Evolutionary conservation across 352 stramenopile genomes (phyloP).

Genomic region (Phytopythium mirpurense): DNA sequence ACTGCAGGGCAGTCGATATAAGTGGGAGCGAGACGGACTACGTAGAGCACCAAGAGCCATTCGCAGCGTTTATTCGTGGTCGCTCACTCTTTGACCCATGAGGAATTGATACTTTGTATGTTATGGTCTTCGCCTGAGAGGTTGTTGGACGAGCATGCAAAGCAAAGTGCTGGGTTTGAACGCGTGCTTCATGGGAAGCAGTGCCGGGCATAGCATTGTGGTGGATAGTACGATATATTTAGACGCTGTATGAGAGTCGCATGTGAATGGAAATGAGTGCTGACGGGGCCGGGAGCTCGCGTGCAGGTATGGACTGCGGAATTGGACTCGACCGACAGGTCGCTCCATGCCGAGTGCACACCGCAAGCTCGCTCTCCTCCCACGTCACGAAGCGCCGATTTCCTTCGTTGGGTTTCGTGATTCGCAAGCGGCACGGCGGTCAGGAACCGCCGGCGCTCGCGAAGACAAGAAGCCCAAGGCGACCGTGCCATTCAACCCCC

Average conservation of each 20-base stretch:
- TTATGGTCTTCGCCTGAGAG: too few species aligned
- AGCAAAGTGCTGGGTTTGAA: too few species aligned
- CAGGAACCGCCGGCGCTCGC: neutral
- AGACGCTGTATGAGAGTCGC: neutral
- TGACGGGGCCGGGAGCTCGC: neutral
- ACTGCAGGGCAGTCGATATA: too few species aligned
- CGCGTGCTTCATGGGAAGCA: too few species aligned
- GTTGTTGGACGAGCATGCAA: too few species aligned
- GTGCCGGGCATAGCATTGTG: neutral
- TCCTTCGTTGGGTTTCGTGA: conserved; percentile 8
- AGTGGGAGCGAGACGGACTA: too few species aligned
- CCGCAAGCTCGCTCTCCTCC: neutral
- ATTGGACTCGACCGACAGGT: neutral
- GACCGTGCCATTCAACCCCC: neutral
- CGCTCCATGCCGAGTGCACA: conserved; percentile 3
- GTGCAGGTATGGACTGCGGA: conserved; percentile 3
- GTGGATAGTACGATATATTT: conserved; percentile 3
- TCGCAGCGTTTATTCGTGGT: too few species aligned
- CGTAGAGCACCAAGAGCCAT: too few species aligned
- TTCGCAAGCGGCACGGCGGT: neutral
- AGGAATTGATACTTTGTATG: too few species aligned
- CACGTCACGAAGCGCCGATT: conserved; percentile 5
- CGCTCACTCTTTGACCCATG: too few species aligned
- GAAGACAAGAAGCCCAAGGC: conserved; percentile 5
- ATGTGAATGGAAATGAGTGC: conserved; percentile 10